A percentile compares a stretch with the other conserved stretches of the same genome.
Evolutionary conservation across 768 basidiomycete species (phyloP).

Genomic region (Suillus brevipes): DNA sequence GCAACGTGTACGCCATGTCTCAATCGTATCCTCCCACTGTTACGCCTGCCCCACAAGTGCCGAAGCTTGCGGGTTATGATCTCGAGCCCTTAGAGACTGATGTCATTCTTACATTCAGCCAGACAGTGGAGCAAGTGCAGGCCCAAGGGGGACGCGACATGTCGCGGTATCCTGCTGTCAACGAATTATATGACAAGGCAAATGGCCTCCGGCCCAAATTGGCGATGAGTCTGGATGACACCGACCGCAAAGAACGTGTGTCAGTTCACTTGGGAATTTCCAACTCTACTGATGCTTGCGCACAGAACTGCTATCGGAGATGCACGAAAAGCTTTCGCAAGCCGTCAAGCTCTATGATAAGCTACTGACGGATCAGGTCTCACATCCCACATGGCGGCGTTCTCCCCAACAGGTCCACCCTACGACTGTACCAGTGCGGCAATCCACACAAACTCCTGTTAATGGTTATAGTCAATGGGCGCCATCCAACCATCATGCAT

Average conservation of each 20-base stretch:
- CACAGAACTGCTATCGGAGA: constrained; percentile 83
- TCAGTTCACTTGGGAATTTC: constrained; percentile 17
- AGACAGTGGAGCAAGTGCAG: constrained; percentile 83
- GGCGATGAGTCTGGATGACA: constrained; percentile 80
- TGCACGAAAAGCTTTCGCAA: constrained; percentile 92
- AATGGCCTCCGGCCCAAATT: constrained; percentile 78
- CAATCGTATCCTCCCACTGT: constrained; percentile 47
- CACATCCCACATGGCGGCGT: constrained; percentile 65
- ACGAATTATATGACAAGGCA: constrained; percentile 83
- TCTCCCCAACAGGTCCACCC: constrained; percentile 19
- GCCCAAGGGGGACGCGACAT: constrained; percentile 77
- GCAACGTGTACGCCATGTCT: constrained; percentile 33
- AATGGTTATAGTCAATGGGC: constrained; percentile 36
- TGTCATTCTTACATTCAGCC: constrained; percentile 86
- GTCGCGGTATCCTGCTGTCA: constrained; percentile 79
- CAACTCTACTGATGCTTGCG: background rate
- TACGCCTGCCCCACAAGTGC: constrained; percentile 40
- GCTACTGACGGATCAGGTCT: constrained; percentile 79
- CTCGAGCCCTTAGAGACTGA: constrained; percentile 81
- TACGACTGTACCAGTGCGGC: background rate
- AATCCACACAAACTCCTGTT: constrained; percentile 18
- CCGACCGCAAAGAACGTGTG: constrained; percentile 82
- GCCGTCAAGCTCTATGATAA: constrained; percentile 92
- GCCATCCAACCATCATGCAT: constrained; percentile 20
- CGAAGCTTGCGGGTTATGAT: constrained; percentile 74